Evolutionary conservation across 2,329 filamentous ascomycete species (phyloP).

Genomic region (Curvularia verruculosa): DNA sequence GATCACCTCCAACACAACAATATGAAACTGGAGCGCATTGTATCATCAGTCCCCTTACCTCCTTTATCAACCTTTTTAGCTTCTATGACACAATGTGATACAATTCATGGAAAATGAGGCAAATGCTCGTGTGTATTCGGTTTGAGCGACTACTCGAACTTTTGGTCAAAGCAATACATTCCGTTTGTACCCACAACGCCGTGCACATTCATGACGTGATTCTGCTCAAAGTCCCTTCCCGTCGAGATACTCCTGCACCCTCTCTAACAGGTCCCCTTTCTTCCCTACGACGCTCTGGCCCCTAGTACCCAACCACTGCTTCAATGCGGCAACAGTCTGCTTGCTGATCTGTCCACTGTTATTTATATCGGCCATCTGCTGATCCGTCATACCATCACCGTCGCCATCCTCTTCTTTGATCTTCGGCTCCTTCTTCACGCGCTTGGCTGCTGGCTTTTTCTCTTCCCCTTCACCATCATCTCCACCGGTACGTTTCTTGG

Average conservation of each 20-base stretch:
- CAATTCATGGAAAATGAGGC: not conserved
- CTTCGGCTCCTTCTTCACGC: conserved; percentile 37
- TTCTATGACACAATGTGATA: not conserved
- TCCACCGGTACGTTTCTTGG: conserved; percentile 52
- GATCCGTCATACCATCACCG: conserved; percentile 48
- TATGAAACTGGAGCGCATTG: not conserved
- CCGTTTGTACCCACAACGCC: not conserved
- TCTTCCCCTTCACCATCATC: conserved; percentile 23
- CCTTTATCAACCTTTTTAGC: not conserved
- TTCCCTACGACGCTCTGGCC: conserved; percentile 36
- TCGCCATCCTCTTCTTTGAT: conserved; percentile 28
- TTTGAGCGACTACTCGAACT: not conserved
- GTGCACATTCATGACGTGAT: not conserved
- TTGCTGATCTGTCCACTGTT: conserved; percentile 54
- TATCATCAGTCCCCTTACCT: not conserved
- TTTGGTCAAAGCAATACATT: not conserved
- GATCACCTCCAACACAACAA: not conserved
- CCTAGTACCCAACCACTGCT: conserved; percentile 38
- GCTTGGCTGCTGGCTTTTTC: conserved; percentile 30
- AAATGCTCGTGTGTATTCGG: not conserved
- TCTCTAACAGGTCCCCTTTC: conserved; percentile 48
- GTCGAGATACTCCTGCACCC: conserved; percentile 46
- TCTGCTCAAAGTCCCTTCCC: conserved; percentile 29
- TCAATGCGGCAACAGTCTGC: conserved; percentile 45
- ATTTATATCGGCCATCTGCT: conserved; percentile 53